Evolutionary conservation across 192 early-diverging fungal genomes (phyloP).

Genomic region (Coemansia sp.): DNA sequence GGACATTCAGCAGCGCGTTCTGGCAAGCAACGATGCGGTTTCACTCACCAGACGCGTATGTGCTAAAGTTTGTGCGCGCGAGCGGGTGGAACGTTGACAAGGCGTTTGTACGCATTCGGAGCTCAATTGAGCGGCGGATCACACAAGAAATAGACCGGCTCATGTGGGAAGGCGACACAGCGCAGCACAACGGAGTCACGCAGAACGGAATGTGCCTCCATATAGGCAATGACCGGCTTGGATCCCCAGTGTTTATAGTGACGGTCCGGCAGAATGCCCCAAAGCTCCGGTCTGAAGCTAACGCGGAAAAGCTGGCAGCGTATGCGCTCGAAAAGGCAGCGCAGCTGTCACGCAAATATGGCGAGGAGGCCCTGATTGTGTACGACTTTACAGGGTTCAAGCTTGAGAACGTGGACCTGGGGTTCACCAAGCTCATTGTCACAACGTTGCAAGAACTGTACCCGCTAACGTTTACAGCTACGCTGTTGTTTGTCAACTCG

Average conservation of each 20-base stretch:
- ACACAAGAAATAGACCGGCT: conserved; percentile 59
- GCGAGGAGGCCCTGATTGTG: conserved; percentile 59
- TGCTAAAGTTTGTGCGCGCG: conserved; percentile 74
- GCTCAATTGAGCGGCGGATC: conserved; percentile 69
- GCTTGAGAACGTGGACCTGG: conserved; percentile 70
- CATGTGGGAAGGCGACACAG: conserved; percentile 59
- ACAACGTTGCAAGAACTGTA: conserved; percentile 77
- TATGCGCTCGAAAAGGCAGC: conserved; percentile 33
- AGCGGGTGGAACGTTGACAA: conserved; percentile 73
- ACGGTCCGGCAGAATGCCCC: conserved; percentile 23
- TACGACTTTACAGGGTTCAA: conserved; percentile 75
- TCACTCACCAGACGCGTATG: conserved; percentile 64
- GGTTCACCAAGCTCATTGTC: conserved; percentile 74
- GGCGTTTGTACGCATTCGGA: conserved; percentile 64
- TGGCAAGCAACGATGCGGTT: conserved; percentile 38
- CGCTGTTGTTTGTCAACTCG: conserved; percentile 78
- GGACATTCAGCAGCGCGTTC: conserved; percentile 32
- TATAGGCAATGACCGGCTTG: conserved; percentile 51
- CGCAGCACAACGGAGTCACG: conserved; percentile 46
- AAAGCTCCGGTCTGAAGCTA: conserved; percentile 24
- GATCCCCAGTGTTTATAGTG: conserved; percentile 48
- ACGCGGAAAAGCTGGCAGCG: conserved; percentile 19
- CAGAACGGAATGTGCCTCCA: conserved; percentile 50
- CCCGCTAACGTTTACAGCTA: conserved; percentile 72
- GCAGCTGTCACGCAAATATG: conserved; percentile 19